Conservation (phyloP, 2,329 filamentous ascomycete genomes). For the Bipolaris victoriae region DNA sequence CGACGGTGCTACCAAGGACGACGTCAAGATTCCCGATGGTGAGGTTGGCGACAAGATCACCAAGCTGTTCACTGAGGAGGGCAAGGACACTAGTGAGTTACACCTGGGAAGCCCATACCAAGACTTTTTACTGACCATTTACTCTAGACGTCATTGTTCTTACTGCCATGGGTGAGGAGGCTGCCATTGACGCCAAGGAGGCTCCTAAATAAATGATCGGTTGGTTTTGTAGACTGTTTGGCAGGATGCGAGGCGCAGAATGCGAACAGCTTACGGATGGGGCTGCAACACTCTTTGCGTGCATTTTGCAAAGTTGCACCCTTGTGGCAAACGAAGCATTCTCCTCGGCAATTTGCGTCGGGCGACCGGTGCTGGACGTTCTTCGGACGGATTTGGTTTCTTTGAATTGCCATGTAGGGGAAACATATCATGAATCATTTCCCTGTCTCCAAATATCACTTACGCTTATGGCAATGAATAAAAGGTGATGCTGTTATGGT, state of each 20-base stretch:
- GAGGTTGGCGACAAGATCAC: slow-evolving; percentile 87
- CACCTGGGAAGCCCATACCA: neutral
- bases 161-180: slow-evolving; percentile 95
- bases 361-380: slow-evolving; percentile 44
- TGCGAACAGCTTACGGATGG: slow-evolving; percentile 33
- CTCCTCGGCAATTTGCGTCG: slow-evolving; percentile 41
- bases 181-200: slow-evolving; percentile 92
- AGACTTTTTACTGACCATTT: slow-evolving; percentile 25
- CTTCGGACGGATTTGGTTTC: slow-evolving; percentile 46
- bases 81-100: slow-evolving; percentile 89
- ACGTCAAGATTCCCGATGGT: slow-evolving; percentile 90
- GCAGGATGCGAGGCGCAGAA: slow-evolving; percentile 36
- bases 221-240: slow-evolving; percentile 35
- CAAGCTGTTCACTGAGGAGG: slow-evolving; percentile 78
- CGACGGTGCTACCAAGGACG: slow-evolving; percentile 86
- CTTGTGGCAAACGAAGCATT: slow-evolving; percentile 40
- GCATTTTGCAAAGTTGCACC: slow-evolving; percentile 32
- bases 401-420: slow-evolving; percentile 49
- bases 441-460: slow-evolving; percentile 44
- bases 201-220: slow-evolving; percentile 62
- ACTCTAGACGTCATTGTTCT: slow-evolving; percentile 83
- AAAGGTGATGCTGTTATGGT: slow-evolving; percentile 46
- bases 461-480: slow-evolving; percentile 46
- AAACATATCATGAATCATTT: slow-evolving; percentile 45
- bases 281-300: slow-evolving; percentile 33